Evolutionary conservation across 371 early-diverging fungal species (phyloP), one percentile per base, ranked within the genome.

Genomic region (Mortierella sp.): DNA sequence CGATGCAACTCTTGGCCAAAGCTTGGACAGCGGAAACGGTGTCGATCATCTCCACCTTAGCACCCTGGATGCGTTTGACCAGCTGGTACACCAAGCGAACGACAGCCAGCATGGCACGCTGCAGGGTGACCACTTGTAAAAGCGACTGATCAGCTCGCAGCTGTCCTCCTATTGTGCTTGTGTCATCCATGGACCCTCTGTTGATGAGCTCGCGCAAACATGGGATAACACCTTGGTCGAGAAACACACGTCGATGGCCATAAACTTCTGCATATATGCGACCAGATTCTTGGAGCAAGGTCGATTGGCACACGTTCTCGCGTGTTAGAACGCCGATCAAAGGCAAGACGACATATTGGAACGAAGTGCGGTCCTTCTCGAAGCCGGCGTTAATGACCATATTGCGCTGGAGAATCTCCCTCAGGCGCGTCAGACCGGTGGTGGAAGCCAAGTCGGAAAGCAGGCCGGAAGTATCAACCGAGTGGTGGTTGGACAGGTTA

Each of bases 321-420:
- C 80, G 47, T 3, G 81, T 75, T 26, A 82, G 50, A 1, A 80
- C 70, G 0, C 75, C 75, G 19, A 82, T 53, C 23, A 82, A 25
- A 18, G 82, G 82, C 18, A 82, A 26, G 3, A 75, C 26, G 7
- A 75, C 76, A 60, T 50, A 72, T 28, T 80, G 82, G 56, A 82
- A 80, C 1, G 82, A 80, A n/a, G n/a, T n/a, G 16, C 62, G 7
- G 37, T 21, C 6, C 48, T 23, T 0, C 81, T 76, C 0, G 28
- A 1, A 9, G 18, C 25, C 73, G 0, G 61, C 61, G 19, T 72
- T 51, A 26, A 62, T 74, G 15, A 80, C 57, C 15, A 50, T 18
- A 15, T 68, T 64, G 1, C 37, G 9, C 9, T 37, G 37, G 3
- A 37, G 3, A 3, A 37, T 3, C 48, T 61, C 46, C 12, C 21